Evolutionary conservation across 1,284 basidiomycete species (phyloP), one percentile per base, ranked within the genome.

Genomic region (Moniliophthora roreri): DNA sequence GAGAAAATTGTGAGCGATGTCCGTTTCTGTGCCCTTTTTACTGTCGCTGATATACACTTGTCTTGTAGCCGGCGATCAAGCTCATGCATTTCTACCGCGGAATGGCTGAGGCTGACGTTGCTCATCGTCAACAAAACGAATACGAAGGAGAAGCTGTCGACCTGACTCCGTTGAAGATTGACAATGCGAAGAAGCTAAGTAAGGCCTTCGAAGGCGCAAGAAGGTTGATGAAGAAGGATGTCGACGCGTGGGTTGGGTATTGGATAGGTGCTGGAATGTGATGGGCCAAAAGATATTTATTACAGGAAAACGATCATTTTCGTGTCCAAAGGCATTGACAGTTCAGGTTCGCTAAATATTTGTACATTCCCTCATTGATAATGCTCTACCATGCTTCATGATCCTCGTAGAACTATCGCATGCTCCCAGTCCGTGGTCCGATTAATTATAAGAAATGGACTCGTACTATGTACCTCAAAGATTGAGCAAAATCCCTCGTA

Each of bases 1-100:
- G 34, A 47, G 23, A 51, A 51, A 11, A 48, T 55, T 8, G 53
- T 55, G 13, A 37, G 53, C 15, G 11, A 1, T n/a, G 11, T 32
- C 15, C 24, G 9, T 32, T 2, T 32, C 16, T 28, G 7, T 28
- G 8, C 41, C n/a, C n/a, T 46, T 6, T 9, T 10, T n/a, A 7
- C 28, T n/a, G 4, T 28, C n/a, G 28, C 5, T 46, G 11, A 26
- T 24, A 9, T 13, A 7, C 18, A 23, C 21, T 23, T 1, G 21
- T 8, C 3, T n/a, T 16, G 16, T n/a, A 46, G 44, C 44, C 44
- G 1, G 44, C 44, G 9, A 32, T 46, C 23, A 46, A 46, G 28
- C 23, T 46, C 13, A 13, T 46, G 4, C 26, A 24, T n/a, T 46
- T 46, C 26, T 46, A 46, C 26, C 44, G 44, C 10, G 23, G 24